Base-by-base conservation (phyloP, 495 filamentous ascomycete species). In the Xylaria castorea region DNA sequence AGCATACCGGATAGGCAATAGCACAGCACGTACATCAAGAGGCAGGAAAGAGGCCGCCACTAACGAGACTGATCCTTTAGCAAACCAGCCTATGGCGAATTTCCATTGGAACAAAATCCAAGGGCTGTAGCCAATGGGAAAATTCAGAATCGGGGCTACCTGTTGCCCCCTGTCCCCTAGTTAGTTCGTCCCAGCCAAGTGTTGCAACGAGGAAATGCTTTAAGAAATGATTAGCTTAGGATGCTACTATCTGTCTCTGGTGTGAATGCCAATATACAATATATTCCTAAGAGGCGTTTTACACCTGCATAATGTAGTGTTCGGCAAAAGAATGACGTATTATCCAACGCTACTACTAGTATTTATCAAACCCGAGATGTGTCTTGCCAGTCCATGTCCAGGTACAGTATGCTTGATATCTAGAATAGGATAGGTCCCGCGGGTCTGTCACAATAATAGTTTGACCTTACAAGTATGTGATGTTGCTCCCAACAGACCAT, bases 221-320 rank as follows among this genome's bases (percentile, higher is more conserved):
- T 57, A 27, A 48, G 68, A 62, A 61, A 50, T 14, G 62, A 62
- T 14, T 62, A 62, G 68, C 57, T 32, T n/a, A 9, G 18, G 44
- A 12, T 70, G 32, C 66, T n/a, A 68, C 66, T 55, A 27, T 68
- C 50, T 68, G 14, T 14, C 57, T 57, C 36, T 44, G 36, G 44
- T 34, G 18, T 40, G 18, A n/a, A 55, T 51, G 44, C n/a, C 30
- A 67, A 50, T 18, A 36, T 20, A 44, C 5, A 22, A 36, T 20
- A 44, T 5, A 22, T 68, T 27, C 9, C 4, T 57, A 42, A 51
- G 50, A 55, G 66, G 48, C 50, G 12, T 68, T 55, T 50, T 30
- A 55, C 50, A 44, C 50, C 66, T 57, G 66, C 66, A 68, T 68
- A 53, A 22, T 38, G 64, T 67, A 18, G 64, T 67, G 50, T 34